phyloP scores from a whole-genome alignment of 106 monocot species.

The Allium cepa region DNA sequence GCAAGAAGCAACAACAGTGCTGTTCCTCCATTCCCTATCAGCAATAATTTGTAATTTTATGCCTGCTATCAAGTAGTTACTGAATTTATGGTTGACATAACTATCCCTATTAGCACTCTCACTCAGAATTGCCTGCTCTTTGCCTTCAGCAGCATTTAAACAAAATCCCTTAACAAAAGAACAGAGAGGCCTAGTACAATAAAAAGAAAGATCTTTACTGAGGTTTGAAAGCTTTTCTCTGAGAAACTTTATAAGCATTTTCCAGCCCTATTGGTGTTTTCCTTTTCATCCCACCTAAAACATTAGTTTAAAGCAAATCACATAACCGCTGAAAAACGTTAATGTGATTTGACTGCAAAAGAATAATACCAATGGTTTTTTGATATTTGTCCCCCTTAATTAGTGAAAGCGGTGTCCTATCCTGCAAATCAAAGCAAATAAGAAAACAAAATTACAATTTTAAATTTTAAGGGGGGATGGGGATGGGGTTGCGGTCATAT shows the following conservation, averaged over 20 bases:
- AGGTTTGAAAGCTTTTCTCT: slow-evolving; percentile 30
- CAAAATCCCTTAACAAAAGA: background rate
- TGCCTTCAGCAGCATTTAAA: background rate
- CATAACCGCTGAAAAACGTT: background rate
- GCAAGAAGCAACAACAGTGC: too few relatives aligned
- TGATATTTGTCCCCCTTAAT: slow-evolving; percentile 57
- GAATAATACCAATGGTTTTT: slow-evolving; percentile 53
- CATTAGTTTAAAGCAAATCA: background rate
- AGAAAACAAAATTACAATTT: background rate
- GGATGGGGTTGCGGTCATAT: too few relatives aligned
- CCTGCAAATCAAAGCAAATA: slow-evolving; percentile 26
- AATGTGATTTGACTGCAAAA: background rate
- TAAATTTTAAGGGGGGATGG: too few relatives aligned
- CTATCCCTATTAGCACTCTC: too few relatives aligned
- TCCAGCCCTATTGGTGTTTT: slow-evolving; percentile 54
- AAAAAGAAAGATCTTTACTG: slow-evolving; percentile 39
- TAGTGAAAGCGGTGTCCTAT: slow-evolving; percentile 42
- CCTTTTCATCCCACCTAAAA: slow-evolving; percentile 52
- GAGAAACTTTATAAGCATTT: slow-evolving; percentile 43
- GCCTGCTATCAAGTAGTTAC: too few relatives aligned
- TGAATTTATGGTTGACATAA: too few relatives aligned
- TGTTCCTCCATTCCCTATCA: too few relatives aligned
- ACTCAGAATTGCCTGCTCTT: background rate
- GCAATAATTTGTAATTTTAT: too few relatives aligned
- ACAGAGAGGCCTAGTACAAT: background rate